phyloP scores from a whole-genome alignment of 73 alveolate species.

The Paramecium primaurelia region DNA sequence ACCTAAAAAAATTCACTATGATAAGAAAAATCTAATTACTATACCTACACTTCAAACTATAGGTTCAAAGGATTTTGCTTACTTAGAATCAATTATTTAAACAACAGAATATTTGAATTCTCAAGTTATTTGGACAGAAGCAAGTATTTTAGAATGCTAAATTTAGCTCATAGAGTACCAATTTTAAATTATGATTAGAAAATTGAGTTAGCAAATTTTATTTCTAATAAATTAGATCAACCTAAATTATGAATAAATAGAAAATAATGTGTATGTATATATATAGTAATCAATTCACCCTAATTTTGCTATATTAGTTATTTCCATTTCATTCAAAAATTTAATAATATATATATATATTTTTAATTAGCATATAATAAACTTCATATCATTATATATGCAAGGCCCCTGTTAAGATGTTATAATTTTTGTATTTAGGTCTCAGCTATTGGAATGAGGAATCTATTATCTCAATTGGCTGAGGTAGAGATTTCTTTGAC shows the following conservation, averaged over 20 bases:
- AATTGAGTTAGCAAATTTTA: neutral
- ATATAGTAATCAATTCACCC: neutral
- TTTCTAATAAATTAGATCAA: neutral
- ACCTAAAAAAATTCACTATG: neutral
- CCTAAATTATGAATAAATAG: neutral
- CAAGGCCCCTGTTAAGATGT: neutral
- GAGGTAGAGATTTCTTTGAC: neutral
- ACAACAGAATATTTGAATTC: neutral
- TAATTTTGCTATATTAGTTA: neutral
- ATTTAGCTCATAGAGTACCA: constrained; percentile 6
- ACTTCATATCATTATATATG: neutral
- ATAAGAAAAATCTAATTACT: neutral
- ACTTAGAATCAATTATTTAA: neutral
- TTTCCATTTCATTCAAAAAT: neutral
- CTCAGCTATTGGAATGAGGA: neutral
- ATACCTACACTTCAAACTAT: neutral
- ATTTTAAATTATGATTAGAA: neutral
- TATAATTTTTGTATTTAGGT: constrained; percentile 15
- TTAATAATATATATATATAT: neutral
- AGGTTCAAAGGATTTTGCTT: neutral
- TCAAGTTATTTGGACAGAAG: neutral
- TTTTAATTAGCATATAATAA: neutral
- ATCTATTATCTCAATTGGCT: neutral
- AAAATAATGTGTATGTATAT: neutral
- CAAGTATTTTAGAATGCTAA: neutral